Evolutionary conservation across 1,284 basidiomycete species (phyloP), one percentile per base, ranked within the genome.

Genomic region (Malassezia obtusa): DNA sequence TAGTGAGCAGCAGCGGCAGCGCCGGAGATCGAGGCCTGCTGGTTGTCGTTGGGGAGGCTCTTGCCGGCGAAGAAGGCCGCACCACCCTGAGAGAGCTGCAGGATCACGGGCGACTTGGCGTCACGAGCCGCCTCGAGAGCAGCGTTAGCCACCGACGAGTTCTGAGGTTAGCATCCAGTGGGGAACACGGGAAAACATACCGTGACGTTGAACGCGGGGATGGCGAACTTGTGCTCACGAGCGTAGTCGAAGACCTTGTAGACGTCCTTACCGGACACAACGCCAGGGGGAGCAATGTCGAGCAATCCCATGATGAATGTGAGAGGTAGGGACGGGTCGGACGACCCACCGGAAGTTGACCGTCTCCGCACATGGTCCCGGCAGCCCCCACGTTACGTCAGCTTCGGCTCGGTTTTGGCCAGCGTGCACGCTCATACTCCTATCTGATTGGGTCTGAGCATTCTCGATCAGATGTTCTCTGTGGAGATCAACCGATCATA

Each of bases 21-120:
- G 75, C 94, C 94, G 37, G 82, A 78, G 71, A 94, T 86, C 50
- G 92, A 96, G n/a, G 89, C 94, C 77, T 94, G 84, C 76, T 98
- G 94, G 72, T 89, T 85, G 76, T 86, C 86, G 77, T 98, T 98
- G 73, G 87, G 78, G 49, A 99, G 81, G 52, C 90, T 90, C 78
- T 99, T 99, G 65, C 92, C 92, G 54, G 89, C 89, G 75, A 89
- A 96, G 82, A 88, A 96, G 59, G 90, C 90, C 65, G 84, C 82
- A 75, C 94, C 94, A 62, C 92, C 92, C 77, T 98, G 90, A 54
- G 94, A 98, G 66, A 92, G 84, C 77, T 98, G 94, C 72, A 96
- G 80, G 78, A 98, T 96, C 78, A 99, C 90, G 61, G 92, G 94
- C 28, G 91, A 82, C 77, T 98, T 96, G 81, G 88, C 83, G 77